Base-by-base conservation (phyloP, 2,329 filamentous ascomycete species). In the Fusarium hainanense region DNA sequence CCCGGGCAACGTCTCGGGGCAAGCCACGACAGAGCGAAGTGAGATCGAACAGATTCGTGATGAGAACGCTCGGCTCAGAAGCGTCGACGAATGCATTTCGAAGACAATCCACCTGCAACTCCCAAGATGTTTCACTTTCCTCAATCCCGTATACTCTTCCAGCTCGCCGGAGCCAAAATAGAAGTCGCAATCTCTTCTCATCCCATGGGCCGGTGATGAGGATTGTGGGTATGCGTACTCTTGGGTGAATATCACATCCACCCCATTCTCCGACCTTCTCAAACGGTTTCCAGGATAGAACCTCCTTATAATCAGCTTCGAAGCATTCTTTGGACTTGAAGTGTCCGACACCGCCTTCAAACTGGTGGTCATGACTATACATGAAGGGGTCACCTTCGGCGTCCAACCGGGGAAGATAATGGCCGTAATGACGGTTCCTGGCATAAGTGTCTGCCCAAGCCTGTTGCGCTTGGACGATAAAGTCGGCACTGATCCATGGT, bases 381-480 rank as follows among this genome's bases (percentile, higher is more conserved):
- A 32, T 65, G 32, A 68, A 23, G 34, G 63, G 21, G 10, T 54
- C 47, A 21, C 71, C 61, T 6, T 58, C 42, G 16, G 47, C 34
- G 66, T 65, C 59, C 20, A 54, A 25, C 41, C 66, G 63, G 13
- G 71, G 69, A 48, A 73, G 30, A 63, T 74, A 76, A 66, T 83
- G 78, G 48, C 79, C 70, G 57, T 79, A 81, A 63, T 74, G 74
- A 14, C 78, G 75, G 40, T 73, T 70, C 7, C 71, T 76, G 10
- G 79, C 80, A 58, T 82, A 75, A 46, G 73, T 79, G 25, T 81
- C 79, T 46, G 80, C 79, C 83, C 85, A 87, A 5, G 78, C 75
- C 52, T 86, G 80, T 72, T 84, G 82, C 13, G 84, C 85, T 46
- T 82, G 78, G 4, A 85, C 78, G 12, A 87, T 80, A 28, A 85